Percentiles rank a stretch among this genome's conserved stretches.
These are phyloP conservation scores for Aspergillus brunneoviolaceus DNA, from an alignment of 2,329 filamentous ascomycete species.

Conservation along the genomic window DNA sequence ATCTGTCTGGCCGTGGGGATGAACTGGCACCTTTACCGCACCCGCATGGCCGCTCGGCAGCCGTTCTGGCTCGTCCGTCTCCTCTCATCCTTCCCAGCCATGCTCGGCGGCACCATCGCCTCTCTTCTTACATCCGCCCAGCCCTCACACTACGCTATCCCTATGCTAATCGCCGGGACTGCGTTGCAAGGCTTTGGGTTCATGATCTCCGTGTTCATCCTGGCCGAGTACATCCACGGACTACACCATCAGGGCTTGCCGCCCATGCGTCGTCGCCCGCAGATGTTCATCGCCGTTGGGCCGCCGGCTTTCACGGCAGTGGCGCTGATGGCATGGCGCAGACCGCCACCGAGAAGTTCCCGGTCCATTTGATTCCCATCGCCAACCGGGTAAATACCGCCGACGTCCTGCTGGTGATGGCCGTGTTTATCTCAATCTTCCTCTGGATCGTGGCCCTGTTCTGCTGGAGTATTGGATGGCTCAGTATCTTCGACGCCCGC, in stretches of 20 bases:
- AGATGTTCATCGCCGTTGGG: neutral
- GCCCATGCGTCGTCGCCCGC: neutral
- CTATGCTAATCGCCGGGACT: neutral
- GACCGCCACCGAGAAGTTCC: neutral
- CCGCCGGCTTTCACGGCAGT: neutral
- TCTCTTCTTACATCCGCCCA: neutral
- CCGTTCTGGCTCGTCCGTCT: neutral
- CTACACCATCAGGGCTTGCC: neutral
- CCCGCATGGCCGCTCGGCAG: neutral
- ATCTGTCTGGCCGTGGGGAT: neutral
- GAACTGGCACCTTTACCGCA: neutral
- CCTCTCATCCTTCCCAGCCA: neutral
- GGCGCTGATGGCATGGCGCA: constrained; percentile 1
- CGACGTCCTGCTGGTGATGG: neutral
- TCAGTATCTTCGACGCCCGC: neutral
- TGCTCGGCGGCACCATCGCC: neutral
- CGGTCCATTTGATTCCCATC: neutral
- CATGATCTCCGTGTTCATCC: neutral
- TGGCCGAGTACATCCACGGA: neutral
- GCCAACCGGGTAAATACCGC: neutral
- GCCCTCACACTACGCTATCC: neutral
- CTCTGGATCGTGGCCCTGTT: neutral
- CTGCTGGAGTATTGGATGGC: neutral
- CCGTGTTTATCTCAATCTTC: neutral
- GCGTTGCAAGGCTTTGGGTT: neutral